These are phyloP conservation scores for Nemania diffusa DNA, from an alignment of 2,329 filamentous ascomycete species.

Conservation along the genomic window DNA sequence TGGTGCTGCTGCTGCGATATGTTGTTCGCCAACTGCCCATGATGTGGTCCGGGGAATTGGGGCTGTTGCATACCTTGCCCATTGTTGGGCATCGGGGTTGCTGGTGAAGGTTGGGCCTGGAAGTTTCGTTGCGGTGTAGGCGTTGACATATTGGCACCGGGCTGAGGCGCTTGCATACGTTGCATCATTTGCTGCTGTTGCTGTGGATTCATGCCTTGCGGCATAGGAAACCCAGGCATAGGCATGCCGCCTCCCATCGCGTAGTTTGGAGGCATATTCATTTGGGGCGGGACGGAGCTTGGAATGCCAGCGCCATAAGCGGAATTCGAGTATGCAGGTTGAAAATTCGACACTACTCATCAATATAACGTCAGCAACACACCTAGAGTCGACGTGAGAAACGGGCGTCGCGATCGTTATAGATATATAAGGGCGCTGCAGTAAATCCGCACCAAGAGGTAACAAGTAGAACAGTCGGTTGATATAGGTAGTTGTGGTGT, in stretches of 20 bases:
- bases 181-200: slow-evolving; percentile 58
- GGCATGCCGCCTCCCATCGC: slow-evolving; percentile 63
- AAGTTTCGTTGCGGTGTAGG: slow-evolving; percentile 54
- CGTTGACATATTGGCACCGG: slow-evolving; percentile 50
- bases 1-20: slow-evolving; percentile 39
- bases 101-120: slow-evolving; percentile 51
- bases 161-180: slow-evolving; percentile 54
- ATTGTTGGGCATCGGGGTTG: slow-evolving; percentile 52
- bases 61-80: slow-evolving; percentile 48
- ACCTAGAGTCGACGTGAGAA: slow-evolving; percentile 29
- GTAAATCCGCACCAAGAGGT: slow-evolving; percentile 24
- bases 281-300: slow-evolving; percentile 60
- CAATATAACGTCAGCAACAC: slow-evolving; percentile 47
- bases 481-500: slow-evolving; percentile 14
- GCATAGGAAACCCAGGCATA: slow-evolving; percentile 68
- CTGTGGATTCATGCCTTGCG: slow-evolving; percentile 60
- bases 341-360: slow-evolving; percentile 63
- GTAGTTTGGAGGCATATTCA: slow-evolving; percentile 62
- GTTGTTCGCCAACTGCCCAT: slow-evolving; percentile 50
- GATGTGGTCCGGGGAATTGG: slow-evolving; percentile 50
- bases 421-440: slow-evolving; percentile 17
- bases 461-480: slow-evolving; percentile 10
- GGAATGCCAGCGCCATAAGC: slow-evolving; percentile 66
- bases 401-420: slow-evolving; percentile 24
- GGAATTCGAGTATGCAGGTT: slow-evolving; percentile 66